phyloP scores from a whole-genome alignment of 352 stramenopile genomes.

The Elongisporangium anandrum region DNA sequence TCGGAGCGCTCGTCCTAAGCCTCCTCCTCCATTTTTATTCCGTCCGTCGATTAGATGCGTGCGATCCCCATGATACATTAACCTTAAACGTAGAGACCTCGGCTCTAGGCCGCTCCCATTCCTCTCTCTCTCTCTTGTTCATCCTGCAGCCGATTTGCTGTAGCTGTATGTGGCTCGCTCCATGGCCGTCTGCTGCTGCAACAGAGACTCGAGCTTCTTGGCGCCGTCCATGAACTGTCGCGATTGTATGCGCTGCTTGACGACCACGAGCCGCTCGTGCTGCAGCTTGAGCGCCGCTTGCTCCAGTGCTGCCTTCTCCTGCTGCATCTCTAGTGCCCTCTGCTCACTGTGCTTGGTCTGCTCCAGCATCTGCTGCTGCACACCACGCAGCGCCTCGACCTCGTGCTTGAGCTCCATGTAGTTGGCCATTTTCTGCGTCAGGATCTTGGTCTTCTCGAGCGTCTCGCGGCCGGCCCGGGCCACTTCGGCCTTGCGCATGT shows the following conservation, averaged over 20 bases:
- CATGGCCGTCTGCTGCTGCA: slow-evolving; percentile 48
- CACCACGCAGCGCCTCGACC: slow-evolving; percentile 30
- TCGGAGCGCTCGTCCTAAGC: slow-evolving; percentile 2
- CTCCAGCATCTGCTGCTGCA: slow-evolving; percentile 30
- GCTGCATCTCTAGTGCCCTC: slow-evolving; percentile 25
- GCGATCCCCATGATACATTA: neutral
- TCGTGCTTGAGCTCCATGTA: slow-evolving; percentile 30
- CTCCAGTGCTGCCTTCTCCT: slow-evolving; percentile 46
- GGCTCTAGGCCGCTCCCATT: neutral
- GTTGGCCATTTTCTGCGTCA: slow-evolving; percentile 33
- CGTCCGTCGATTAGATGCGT: neutral
- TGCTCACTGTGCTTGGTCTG: slow-evolving; percentile 29
- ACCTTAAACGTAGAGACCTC: neutral
- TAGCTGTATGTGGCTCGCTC: slow-evolving; percentile 4
- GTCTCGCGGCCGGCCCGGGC: slow-evolving; percentile 57
- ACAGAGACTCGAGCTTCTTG: slow-evolving; percentile 52
- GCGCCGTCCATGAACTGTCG: slow-evolving; percentile 69
- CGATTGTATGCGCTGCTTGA: slow-evolving; percentile 73
- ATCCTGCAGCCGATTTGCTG: neutral
- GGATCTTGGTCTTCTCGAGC: slow-evolving; percentile 45
- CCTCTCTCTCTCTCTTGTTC: neutral
- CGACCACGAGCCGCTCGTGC: slow-evolving; percentile 60
- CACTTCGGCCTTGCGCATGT: slow-evolving; percentile 47
- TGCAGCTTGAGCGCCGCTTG: slow-evolving; percentile 49
- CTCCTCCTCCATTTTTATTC: neutral